A percentile compares a stretch with the other conserved stretches of the same genome.
phyloP scores from a whole-genome alignment of 306 rosid genomes.

The Gastrolobium bilobum region DNA sequence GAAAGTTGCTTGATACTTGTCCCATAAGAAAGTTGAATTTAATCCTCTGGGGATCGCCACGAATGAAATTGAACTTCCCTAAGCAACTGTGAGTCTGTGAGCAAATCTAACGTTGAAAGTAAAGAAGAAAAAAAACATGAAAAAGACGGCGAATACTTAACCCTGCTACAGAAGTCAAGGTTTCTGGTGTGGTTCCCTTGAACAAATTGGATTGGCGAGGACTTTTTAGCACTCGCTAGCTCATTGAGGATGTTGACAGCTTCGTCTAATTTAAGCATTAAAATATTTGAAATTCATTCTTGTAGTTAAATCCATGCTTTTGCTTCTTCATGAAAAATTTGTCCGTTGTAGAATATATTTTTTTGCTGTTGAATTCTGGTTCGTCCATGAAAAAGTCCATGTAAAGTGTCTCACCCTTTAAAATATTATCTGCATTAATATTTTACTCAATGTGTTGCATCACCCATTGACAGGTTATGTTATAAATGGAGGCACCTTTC shows the following conservation, averaged over 20 bases:
- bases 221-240: slow-evolving; percentile 61
- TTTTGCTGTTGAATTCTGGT: slow-evolving; percentile 58
- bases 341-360: slow-evolving; percentile 57
- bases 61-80: slow-evolving; percentile 40
- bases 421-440: slow-evolving; percentile 47
- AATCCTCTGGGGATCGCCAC: slow-evolving; percentile 26
- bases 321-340: slow-evolving; percentile 52
- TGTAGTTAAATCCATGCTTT: slow-evolving; percentile 38
- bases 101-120: slow-evolving; percentile 44
- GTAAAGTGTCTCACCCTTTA: slow-evolving; percentile 48
- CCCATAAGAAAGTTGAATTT: slow-evolving; percentile 51
- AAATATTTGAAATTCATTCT: slow-evolving; percentile 45
- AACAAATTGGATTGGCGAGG: slow-evolving; percentile 52
- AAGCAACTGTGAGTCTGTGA: slow-evolving; percentile 48
- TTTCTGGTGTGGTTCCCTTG: slow-evolving; percentile 55
- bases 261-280: slow-evolving; percentile 39
- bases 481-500: slow-evolving; percentile 52
- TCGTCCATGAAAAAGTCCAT: slow-evolving; percentile 53
- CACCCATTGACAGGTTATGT: slow-evolving; percentile 59
- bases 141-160: slow-evolving; percentile 40
- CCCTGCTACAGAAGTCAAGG: slow-evolving; percentile 58
- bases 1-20: slow-evolving; percentile 49
- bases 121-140: neutral
- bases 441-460: slow-evolving; percentile 58
- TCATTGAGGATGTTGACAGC: slow-evolving; percentile 61